Base-by-base conservation (phyloP, 1,139 yeast species). In the Sugiyamaella paludigena region DNA sequence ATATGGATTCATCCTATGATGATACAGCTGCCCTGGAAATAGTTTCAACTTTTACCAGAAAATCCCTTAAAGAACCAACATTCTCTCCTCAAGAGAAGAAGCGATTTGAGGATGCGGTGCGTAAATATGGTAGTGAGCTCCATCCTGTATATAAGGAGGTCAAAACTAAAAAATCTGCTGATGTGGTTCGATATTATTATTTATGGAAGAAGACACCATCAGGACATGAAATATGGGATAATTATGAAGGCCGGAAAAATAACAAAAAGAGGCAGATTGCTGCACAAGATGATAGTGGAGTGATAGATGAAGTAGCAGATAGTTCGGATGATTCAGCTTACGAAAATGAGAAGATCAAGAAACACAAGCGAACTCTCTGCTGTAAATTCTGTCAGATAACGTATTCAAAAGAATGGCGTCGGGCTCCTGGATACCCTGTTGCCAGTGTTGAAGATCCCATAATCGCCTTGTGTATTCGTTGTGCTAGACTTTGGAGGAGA, bases 401-500 rank as follows among this genome's bases (percentile, higher is more conserved):
- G 7, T 64, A 63, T 5, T 81, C 91, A 0, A 59, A 67, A 1
- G 81, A 76, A 51, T 88, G 96, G 96, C 79, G 77, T 54, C 72
- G 86, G 45, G 79, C 84, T 0, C 84, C 94, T 0, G 95, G 94
- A 0, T 73, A 67, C 53, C 61, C 69, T 0, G 79, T 76, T 38
- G 76, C 74, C 0, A 69, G 64, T 4, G 54, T 53, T 2, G 63
- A 61, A 6, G 61, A 64, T 26, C 65, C 67, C 2, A 54, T 75
- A 1, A 65, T 73, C 9, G 96, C 89, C 0, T 70, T 92, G 13
- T 92, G 98, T 64, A 70, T 78, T 42, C 74, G 98, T 48, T 92
- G 98, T 71, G 96, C 97, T 0, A 75, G 84, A 50, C 66, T 92
- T 36, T 92, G 98, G 98, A 75, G 96, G 63, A 72, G 94, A 38